Base-by-base conservation (phyloP, 352 stramenopile genomes). In the Ophiocytium majus region DNA sequence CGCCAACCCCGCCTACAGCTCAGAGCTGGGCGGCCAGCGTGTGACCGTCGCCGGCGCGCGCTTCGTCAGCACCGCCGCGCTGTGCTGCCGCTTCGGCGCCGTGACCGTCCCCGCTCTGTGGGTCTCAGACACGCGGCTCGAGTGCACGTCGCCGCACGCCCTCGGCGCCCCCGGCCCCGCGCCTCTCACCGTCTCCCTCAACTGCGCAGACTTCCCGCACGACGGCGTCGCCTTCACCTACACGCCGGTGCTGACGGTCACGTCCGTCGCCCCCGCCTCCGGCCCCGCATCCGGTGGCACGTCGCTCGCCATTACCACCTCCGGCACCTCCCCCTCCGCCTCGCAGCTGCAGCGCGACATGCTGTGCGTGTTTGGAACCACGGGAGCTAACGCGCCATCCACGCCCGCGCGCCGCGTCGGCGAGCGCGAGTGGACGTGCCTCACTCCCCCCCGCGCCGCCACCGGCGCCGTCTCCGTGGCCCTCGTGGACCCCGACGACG, bases 11-110 rank as follows among this genome's bases (percentile, higher is more conserved):
- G 35, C 64, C 33, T 83, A 88, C 49, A 88, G 82, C 57, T 79
- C 81, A 37, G 33, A 76, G 76, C 75, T 14, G 31, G 89, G 89
- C 37, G 88, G 88, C 23, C 89, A 76, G 32, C 50, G 80, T 64
- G 50, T 91, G 9, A 28, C 43, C 9, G 37, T 90, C 34, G 76
- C 49, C 28, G 88, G 86, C 10, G 28, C 34, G 10, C 50, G 32
- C 9, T 90, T 90, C 10, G n/a, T 32, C 28, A 28, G 33, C 23
- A 36, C 32, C 5, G 66, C 57, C 10, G 50, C 31, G 37, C 50
- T 89, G 1, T 63, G 64, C 36, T 91, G 85, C 64, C 33, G 35
- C 49, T 89, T 89, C 76, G 75, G 79, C 10, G 33, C 14, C 50
- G 32, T 17, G 14, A 17, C 75, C 23, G 75, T 89, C 9, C 79